phyloP scores from a whole-genome alignment of 1,139 yeast species.

The Hyphopichia buzzinii region DNA sequence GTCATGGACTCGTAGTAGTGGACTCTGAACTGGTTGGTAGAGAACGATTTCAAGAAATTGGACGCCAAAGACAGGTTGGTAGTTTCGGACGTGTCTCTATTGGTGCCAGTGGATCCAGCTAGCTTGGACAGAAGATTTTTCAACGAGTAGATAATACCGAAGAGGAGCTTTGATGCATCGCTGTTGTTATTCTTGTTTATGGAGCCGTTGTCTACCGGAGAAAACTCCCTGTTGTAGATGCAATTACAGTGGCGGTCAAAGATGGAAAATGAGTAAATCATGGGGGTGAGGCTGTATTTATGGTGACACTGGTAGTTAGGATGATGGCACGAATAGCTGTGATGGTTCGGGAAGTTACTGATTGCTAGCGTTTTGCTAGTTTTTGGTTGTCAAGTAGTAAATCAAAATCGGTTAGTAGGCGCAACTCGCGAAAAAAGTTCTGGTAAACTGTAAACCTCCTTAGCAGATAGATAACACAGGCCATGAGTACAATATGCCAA shows the following conservation, averaged over 20 bases:
- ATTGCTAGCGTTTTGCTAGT: no score
- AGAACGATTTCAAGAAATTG: slow-evolving; percentile 62
- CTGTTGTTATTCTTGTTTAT: slow-evolving; percentile 58
- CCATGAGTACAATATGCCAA: no score
- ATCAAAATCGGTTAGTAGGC: no score
- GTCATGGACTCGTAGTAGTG: slow-evolving; percentile 81
- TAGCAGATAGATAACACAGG: no score
- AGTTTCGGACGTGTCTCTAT: not conserved
- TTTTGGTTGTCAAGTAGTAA: no score
- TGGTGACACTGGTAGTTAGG: no score
- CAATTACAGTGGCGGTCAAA: slow-evolving; percentile 89
- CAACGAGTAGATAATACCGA: slow-evolving; percentile 83
- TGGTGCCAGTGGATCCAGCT: slow-evolving; percentile 29
- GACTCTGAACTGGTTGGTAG: slow-evolving; percentile 71
- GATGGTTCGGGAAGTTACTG: no score
- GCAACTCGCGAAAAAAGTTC: no score
- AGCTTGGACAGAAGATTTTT: slow-evolving; percentile 71
- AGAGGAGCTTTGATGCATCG: slow-evolving; percentile 72
- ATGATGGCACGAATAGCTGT: no score
- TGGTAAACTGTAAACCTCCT: no score
- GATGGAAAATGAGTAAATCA: slow-evolving; percentile 77
- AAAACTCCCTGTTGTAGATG: slow-evolving; percentile 66
- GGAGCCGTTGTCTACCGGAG: slow-evolving; percentile 36
- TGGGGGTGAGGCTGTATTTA: no score
- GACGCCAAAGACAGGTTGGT: slow-evolving; percentile 6